A percentile compares a stretch with the other conserved stretches of the same genome.
These are phyloP conservation scores for Oxytropis ochrocephala DNA, from an alignment of 306 rosid genomes.

Conservation along the genomic window DNA sequence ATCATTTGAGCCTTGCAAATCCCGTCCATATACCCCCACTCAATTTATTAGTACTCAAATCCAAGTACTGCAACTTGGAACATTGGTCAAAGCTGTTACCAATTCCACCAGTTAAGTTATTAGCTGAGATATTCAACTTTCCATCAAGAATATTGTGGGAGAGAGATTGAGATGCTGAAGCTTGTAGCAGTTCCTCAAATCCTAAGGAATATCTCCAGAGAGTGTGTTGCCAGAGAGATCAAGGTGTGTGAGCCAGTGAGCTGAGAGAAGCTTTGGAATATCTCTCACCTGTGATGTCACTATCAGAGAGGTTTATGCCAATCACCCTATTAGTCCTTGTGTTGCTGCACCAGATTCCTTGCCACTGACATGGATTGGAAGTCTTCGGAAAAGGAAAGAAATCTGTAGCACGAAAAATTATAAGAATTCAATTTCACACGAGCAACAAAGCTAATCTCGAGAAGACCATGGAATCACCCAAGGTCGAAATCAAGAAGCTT, in stretches of 20 bases:
- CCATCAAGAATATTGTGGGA: slow-evolving; percentile 50
- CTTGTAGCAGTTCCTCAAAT: slow-evolving; percentile 50
- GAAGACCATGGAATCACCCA: no score
- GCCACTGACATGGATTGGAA: slow-evolving; percentile 64
- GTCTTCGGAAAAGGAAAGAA: no score
- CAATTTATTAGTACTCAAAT: slow-evolving; percentile 69
- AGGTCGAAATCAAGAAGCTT: no score
- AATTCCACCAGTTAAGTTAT: slow-evolving; percentile 63
- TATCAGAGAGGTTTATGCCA: slow-evolving; percentile 34
- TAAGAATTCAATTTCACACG: no score
- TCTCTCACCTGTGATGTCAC: slow-evolving; percentile 42
- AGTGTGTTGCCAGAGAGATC: slow-evolving; percentile 76
- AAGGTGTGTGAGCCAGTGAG: slow-evolving; percentile 53
- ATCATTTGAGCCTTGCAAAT: slow-evolving; percentile 42
- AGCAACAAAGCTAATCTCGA: no score
- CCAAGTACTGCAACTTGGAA: slow-evolving; percentile 59
- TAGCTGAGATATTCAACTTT: slow-evolving; percentile 51
- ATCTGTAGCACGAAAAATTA: no score
- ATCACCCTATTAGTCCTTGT: slow-evolving; percentile 44
- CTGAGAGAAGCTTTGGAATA: slow-evolving; percentile 61
- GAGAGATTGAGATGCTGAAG: slow-evolving; percentile 67
- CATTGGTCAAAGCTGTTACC: slow-evolving; percentile 76
- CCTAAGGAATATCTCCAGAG: slow-evolving; percentile 45
- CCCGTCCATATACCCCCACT: slow-evolving; percentile 62
- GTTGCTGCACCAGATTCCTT: slow-evolving; percentile 48